Percentiles rank a stretch among this genome's conserved stretches.
Evolutionary conservation across 2,329 filamentous ascomycete genomes (phyloP).

Genomic region (Colletotrichum sidae): DNA sequence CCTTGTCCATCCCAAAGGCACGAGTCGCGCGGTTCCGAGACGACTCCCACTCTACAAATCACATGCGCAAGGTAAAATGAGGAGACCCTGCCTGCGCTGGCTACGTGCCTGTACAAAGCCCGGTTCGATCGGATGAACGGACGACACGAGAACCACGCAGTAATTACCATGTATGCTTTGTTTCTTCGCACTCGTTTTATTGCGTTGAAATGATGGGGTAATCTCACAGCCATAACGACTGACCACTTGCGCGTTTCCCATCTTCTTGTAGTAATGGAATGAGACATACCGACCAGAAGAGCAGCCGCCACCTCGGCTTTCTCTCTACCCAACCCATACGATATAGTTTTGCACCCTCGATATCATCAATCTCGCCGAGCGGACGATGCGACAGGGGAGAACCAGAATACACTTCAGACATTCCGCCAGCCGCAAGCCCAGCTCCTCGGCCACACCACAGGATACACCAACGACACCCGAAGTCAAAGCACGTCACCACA

Average conservation of each 20-base stretch:
- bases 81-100: neutral
- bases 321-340: neutral
- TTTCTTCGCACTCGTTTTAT: neutral
- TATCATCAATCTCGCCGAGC: no score
- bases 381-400: no score
- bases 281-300: neutral
- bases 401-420: no score
- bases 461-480: neutral
- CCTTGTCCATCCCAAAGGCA: neutral
- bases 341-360: neutral
- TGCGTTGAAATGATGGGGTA: neutral
- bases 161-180: neutral
- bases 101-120: neutral
- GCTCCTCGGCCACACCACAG: no score
- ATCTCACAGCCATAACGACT: no score
- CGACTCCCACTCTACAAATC: constrained; percentile 2
- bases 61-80: constrained; percentile 3
- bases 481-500: constrained; percentile 3
- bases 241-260: no score
- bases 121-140: constrained; percentile 24
- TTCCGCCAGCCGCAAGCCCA: no score
- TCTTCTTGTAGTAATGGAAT: no score
- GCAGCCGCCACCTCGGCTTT: neutral
- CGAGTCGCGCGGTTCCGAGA: constrained; percentile 10
- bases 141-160: neutral